Conservation (phyloP, 169 alveolate species). For the Babesia caballi region DNA sequence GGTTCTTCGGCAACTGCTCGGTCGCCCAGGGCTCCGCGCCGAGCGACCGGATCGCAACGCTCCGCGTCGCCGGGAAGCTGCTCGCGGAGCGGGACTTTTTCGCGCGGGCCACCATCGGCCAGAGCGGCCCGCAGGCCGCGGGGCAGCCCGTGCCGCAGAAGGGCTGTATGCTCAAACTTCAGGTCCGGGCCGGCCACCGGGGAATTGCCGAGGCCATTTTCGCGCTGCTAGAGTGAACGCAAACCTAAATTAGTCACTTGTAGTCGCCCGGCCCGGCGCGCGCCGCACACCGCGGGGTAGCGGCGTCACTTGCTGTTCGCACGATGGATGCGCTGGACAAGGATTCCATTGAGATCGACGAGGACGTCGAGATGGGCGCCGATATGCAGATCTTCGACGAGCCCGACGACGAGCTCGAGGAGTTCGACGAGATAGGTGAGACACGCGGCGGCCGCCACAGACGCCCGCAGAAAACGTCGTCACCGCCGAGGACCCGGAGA, state of each 20-base stretch:
- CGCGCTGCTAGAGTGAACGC: conserved; percentile 37
- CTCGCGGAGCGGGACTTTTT: conserved; percentile 24
- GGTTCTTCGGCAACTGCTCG: conserved; percentile 30
- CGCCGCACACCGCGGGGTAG: conserved; percentile 3
- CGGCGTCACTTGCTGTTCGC: neutral
- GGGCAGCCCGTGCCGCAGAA: neutral
- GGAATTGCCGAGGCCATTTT: conserved; percentile 20
- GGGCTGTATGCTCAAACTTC: conserved; percentile 58
- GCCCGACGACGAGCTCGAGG: conserved; percentile 67
- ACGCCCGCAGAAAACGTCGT: conserved; percentile 43
- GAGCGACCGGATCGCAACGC: conserved; percentile 11
- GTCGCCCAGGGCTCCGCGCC: conserved; percentile 10
- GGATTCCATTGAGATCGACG: conserved; percentile 21
- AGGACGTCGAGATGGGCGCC: conserved; percentile 25
- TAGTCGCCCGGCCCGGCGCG: neutral
- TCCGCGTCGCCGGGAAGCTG: conserved; percentile 43
- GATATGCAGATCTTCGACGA: conserved; percentile 63
- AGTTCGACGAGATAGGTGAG: conserved; percentile 64
- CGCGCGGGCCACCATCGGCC: conserved; percentile 62
- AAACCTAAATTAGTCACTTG: neutral
- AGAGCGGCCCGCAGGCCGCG: conserved; percentile 30
- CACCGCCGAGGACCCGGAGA: conserved; percentile 64
- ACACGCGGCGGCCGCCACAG: neutral
- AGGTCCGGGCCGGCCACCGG: conserved; percentile 18
- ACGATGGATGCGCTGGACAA: conserved; percentile 12